Conservation (phyloP, 192 early-diverging fungal species). For the Coemansia sp. region DNA sequence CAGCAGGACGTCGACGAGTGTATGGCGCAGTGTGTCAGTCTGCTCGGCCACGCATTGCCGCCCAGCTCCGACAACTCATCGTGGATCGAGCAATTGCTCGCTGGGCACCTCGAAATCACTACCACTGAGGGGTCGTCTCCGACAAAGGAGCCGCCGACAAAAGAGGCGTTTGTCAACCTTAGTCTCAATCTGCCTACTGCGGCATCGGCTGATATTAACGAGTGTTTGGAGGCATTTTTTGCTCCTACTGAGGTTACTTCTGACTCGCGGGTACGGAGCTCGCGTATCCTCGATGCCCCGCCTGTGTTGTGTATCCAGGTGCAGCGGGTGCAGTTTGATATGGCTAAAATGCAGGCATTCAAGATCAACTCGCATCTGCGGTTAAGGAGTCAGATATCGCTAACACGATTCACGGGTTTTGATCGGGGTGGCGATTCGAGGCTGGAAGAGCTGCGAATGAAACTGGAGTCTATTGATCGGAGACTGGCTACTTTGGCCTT, state of each 20-base stretch:
- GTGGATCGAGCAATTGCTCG: conserved; percentile 48
- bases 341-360: conserved; percentile 59
- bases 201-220: conserved; percentile 46
- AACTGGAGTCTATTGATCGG: neutral
- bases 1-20: conserved; percentile 83
- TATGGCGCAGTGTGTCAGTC: conserved; percentile 69
- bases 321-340: conserved; percentile 73
- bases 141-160: conserved; percentile 1
- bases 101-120: conserved; percentile 29
- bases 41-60: conserved; percentile 66
- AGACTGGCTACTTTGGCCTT: conserved; percentile 21
- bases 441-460: conserved; percentile 11
- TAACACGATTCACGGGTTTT: conserved; percentile 62
- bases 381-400: conserved; percentile 64
- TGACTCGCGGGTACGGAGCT: conserved; percentile 17
- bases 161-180: conserved; percentile 43
- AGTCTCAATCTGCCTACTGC: conserved; percentile 35
- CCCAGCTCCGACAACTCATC: conserved; percentile 25
- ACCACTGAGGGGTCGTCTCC: neutral
- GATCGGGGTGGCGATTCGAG: neutral
- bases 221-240: conserved; percentile 49
- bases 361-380: conserved; percentile 73
- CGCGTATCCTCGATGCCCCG: conserved; percentile 56
- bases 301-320: conserved; percentile 74
- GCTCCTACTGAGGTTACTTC: conserved; percentile 27